Percentiles rank a stretch among this genome's conserved stretches.
phyloP scores from a whole-genome alignment of 257 asterid genomes.

The Ocimum tenuiflorum region DNA sequence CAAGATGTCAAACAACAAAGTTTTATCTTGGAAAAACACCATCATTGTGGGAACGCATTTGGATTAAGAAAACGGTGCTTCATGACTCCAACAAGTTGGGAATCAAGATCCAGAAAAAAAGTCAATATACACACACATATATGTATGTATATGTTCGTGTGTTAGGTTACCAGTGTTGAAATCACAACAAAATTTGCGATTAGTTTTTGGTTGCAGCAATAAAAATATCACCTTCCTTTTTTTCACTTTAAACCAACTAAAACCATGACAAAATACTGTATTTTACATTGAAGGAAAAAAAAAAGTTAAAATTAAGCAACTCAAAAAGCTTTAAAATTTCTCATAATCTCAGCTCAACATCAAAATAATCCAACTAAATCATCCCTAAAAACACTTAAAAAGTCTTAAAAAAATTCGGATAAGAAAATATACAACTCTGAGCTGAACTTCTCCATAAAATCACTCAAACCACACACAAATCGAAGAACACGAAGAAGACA shows the following conservation, averaged over 20 bases:
- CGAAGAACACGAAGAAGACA: neutral
- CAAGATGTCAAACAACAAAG: neutral
- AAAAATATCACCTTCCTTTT: neutral
- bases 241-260: neutral
- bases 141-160: too few relatives aligned
- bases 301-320: neutral
- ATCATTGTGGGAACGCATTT: neutral
- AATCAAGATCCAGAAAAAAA: constrained; percentile 29
- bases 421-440: neutral
- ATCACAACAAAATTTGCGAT: too few relatives aligned
- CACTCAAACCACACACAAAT: neutral
- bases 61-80: neutral
- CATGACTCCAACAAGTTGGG: constrained; percentile 20
- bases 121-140: neutral
- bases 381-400: neutral
- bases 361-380: constrained; percentile 3
- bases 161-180: too few relatives aligned
- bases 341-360: constrained; percentile 7
- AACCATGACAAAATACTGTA: neutral
- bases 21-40: neutral
- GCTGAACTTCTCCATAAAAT: constrained; percentile 9
- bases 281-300: neutral
- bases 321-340: neutral
- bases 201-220: neutral
- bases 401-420: neutral